Evolutionary conservation across 2,329 filamentous ascomycete genomes (phyloP), one percentile per base, ranked within the genome.

Genomic region (Colletotrichum sp.): DNA sequence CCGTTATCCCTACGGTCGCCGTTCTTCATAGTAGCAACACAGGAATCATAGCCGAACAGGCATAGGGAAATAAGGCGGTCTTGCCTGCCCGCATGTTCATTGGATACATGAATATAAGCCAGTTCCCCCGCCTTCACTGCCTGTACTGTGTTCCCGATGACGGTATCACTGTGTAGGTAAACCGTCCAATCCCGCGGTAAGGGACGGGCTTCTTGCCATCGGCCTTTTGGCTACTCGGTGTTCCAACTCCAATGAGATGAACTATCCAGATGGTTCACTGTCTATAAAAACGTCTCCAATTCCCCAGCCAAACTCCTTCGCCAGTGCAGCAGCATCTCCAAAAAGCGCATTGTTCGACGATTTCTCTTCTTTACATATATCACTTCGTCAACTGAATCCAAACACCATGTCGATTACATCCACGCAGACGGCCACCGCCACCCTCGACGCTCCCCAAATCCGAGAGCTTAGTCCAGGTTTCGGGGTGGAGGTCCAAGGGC

Each of bases 91-190:
- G 8, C 15, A 18, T 39, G 36, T 9, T 9, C 16, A 39, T 3
- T 39, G 36, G 36, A 39, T 1, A 39, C 8, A 1, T 16, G 36
- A 1, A 18, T 3, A 39, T 0, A 1, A 8, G 16, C 4, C 15
- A 18, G 4, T 39, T 9, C 5, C 36, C 36, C 16, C 36, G 36
- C 36, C 36, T 39, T 9, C 36, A 22, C 10, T 44, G 18, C 9
- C 2, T 12, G 39, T 48, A 48, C 39, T 52, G 44, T 52, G n/a
- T 52, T 52, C 6, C 44, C 44, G 44, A 52, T 22, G 2, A n/a
- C n/a, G 10, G 44, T 8, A 52, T 22, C n/a, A 52, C 44, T 52
- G 44, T 52, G 44, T 13, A 13, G 44, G n/a, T 52, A 52, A 39
- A 39, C 44, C n/a, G 44, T 13, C 44, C 44, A 22, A 52, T 52